Evolutionary conservation across 768 basidiomycete genomes (phyloP).

Genomic region (Lactarius trivialis): DNA sequence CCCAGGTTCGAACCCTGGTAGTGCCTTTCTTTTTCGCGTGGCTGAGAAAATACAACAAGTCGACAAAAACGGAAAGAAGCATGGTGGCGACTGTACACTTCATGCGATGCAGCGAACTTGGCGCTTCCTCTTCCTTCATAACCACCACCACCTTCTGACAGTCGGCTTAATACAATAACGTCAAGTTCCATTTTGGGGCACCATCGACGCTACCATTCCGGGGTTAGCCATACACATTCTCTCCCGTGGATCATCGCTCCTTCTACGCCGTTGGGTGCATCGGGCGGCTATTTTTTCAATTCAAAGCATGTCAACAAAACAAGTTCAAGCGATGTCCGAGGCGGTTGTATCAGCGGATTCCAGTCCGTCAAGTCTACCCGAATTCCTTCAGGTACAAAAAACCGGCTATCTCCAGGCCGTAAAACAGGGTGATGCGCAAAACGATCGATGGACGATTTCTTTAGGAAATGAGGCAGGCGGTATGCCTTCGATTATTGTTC

Average conservation of each 20-base stretch:
- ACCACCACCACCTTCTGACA: not conserved
- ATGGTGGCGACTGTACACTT: not conserved
- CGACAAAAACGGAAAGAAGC: not conserved
- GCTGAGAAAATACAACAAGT: too few relatives aligned
- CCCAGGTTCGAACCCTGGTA: conserved; percentile 23
- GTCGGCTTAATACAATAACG: conserved; percentile 1
- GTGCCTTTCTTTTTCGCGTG: conserved; percentile 11
- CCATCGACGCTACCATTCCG: not conserved
- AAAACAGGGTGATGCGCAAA: conserved; percentile 6
- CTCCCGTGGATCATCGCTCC: conserved; percentile 7
- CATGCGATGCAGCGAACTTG: not conserved
- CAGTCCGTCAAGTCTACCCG: not conserved
- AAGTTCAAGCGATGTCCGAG: conserved; percentile 2
- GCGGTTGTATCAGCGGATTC: not conserved
- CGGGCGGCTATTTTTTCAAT: not conserved
- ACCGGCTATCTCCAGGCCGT: conserved; percentile 18
- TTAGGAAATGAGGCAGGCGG: conserved; percentile 99
- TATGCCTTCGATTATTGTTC: conserved; percentile 30
- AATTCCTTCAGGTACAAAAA: conserved; percentile 21
- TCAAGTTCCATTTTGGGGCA: not conserved
- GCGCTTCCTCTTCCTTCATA: not conserved
- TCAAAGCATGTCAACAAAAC: not conserved
- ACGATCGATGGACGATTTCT: conserved; percentile 64
- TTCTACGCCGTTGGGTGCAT: not conserved
- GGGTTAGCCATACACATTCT: not conserved